A percentile compares a stretch with the other conserved stretches of the same genome.
Evolutionary conservation across 306 rosid species (phyloP).

Genomic region (Adenanthera pavonina): DNA sequence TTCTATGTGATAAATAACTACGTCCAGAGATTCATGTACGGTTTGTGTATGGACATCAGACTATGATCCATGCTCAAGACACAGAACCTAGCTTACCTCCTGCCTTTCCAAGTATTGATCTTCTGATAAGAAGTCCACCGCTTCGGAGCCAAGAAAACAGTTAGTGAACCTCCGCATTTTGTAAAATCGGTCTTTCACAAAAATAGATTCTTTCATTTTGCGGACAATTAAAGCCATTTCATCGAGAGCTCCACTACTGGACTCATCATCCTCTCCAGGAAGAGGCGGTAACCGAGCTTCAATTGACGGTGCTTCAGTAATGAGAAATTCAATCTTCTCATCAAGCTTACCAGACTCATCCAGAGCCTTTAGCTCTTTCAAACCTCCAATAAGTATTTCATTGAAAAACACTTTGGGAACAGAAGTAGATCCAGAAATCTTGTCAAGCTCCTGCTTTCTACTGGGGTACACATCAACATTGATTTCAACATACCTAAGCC

Average conservation of each 20-base stretch:
- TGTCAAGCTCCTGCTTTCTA: constrained; percentile 74
- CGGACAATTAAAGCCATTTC: constrained; percentile 74
- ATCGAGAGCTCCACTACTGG: constrained; percentile 71
- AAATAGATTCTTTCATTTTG: constrained; percentile 75
- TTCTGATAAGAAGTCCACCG: constrained; percentile 80
- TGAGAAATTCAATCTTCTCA: constrained; percentile 76
- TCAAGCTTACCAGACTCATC: constrained; percentile 66
- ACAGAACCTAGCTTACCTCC: constrained; percentile 62
- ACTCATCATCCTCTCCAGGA: constrained; percentile 84
- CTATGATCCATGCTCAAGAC: constrained; percentile 5
- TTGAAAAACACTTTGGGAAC: constrained; percentile 81
- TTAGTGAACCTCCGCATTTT: constrained; percentile 72
- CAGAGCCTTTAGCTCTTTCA: constrained; percentile 58
- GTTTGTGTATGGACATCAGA: constrained; percentile 12
- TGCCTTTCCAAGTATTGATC: constrained; percentile 89
- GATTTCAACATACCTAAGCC: constrained; percentile 75
- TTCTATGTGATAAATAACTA: constrained; percentile 8
- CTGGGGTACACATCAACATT: constrained; percentile 74
- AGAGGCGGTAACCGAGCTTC: constrained; percentile 84
- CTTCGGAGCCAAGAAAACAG: constrained; percentile 74
- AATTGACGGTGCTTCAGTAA: constrained; percentile 60
- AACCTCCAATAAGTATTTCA: constrained; percentile 70
- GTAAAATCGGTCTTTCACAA: constrained; percentile 66
- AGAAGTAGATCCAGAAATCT: constrained; percentile 61
- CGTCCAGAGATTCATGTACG: not conserved